Evolutionary conservation across 2,329 filamentous ascomycete species (phyloP).

Genomic region (Chlorencoelia australis): DNA sequence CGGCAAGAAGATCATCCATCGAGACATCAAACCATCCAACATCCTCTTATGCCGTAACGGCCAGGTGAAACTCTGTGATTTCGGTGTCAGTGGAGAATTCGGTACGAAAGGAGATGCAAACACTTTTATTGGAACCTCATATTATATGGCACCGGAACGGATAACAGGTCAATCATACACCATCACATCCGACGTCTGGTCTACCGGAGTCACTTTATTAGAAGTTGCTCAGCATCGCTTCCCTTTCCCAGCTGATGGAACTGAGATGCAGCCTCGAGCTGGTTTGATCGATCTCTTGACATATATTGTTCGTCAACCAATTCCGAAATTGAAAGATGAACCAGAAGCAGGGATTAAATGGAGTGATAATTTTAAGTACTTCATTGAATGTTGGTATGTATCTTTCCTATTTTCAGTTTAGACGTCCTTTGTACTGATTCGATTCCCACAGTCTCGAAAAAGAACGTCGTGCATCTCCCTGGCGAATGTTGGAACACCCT

Average conservation of each 20-base stretch:
- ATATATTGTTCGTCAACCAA: slow-evolving; percentile 86
- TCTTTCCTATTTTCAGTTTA: slow-evolving; percentile 4
- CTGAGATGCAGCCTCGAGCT: slow-evolving; percentile 86
- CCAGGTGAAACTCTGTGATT: slow-evolving; percentile 96
- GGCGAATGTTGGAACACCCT: slow-evolving; percentile 98
- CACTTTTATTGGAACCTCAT: slow-evolving; percentile 96
- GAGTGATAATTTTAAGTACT: slow-evolving; percentile 98
- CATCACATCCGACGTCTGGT: slow-evolving; percentile 98
- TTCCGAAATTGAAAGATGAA: slow-evolving; percentile 93
- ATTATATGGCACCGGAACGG: slow-evolving; percentile 98
- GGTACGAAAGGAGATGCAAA: slow-evolving; percentile 98
- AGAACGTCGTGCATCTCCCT: slow-evolving; percentile 84
- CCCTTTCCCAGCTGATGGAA: slow-evolving; percentile 93
- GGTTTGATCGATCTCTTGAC: slow-evolving; percentile 91
- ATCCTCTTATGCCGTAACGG: slow-evolving; percentile 88
- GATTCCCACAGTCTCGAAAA: slow-evolving; percentile 68
- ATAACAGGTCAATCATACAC: slow-evolving; percentile 98
- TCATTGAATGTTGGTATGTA: slow-evolving; percentile 96
- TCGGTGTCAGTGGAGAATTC: slow-evolving; percentile 94
- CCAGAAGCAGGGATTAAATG: slow-evolving; percentile 81
- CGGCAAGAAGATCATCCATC: slow-evolving; percentile 92
- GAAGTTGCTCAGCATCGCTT: slow-evolving; percentile 99
- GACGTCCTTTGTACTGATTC: slow-evolving; percentile 8
- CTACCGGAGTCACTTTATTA: slow-evolving; percentile 88
- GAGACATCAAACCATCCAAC: slow-evolving; percentile 97